These are phyloP conservation scores for Phallus indusiatus DNA, from an alignment of 768 basidiomycete species.

Conservation along the genomic window DNA sequence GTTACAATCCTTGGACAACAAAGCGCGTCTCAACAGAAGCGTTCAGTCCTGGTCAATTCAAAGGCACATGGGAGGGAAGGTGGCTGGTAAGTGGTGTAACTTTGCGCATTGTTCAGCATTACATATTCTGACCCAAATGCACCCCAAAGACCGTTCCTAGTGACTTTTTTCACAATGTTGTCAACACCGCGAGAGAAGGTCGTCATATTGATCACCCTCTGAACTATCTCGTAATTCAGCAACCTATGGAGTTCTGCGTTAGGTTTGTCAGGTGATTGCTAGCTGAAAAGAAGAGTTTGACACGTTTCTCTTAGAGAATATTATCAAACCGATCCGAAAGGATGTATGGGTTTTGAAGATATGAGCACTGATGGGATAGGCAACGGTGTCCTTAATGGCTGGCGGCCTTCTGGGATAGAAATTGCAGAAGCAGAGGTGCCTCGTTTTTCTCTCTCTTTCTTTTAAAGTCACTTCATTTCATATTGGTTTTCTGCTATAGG, in stretches of 20 bases:
- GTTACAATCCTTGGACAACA: slow-evolving; percentile 28
- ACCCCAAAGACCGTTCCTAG: neutral
- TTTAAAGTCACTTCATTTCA: neutral
- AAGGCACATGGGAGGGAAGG: slow-evolving; percentile 57
- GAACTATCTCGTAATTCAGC: neutral
- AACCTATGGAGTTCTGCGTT: slow-evolving; percentile 1
- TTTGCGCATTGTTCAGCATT: neutral
- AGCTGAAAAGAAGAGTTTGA: neutral
- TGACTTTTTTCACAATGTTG: neutral
- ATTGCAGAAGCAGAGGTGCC: neutral
- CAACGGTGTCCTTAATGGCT: neutral
- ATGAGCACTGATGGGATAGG: neutral
- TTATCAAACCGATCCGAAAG: neutral
- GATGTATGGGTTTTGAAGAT: neutral
- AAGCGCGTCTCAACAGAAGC: slow-evolving; percentile 9
- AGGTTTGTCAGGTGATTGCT: neutral
- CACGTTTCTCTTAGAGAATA: neutral
- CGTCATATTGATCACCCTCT: slow-evolving; percentile 13
- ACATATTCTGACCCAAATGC: neutral
- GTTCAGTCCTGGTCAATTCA: slow-evolving; percentile 43
- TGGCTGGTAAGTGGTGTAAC: slow-evolving; percentile 40
- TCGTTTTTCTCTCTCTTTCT: no score
- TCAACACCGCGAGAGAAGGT: slow-evolving; percentile 16
- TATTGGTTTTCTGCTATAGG: neutral
- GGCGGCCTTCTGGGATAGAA: slow-evolving; percentile 1